phyloP scores from a whole-genome alignment of 495 filamentous ascomycete genomes.

The Aspergillus conjunctus region DNA sequence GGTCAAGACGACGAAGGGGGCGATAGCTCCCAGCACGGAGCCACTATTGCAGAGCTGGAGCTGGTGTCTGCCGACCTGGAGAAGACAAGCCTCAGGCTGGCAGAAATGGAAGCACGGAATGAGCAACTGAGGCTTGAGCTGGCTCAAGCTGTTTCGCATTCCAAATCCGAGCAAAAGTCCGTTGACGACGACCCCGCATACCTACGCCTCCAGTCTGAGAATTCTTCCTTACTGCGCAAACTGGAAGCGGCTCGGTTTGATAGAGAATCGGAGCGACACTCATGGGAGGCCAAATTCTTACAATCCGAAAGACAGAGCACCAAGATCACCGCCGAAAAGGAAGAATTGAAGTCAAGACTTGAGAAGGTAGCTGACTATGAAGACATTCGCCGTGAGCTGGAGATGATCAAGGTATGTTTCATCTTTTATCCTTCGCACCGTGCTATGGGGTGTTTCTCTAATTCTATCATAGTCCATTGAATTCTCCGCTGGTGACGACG shows the following conservation, averaged over 20 bases:
- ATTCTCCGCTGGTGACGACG: conserved; percentile 88
- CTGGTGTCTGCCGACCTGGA: conserved; percentile 90
- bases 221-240: conserved; percentile 83
- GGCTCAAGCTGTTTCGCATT: conserved; percentile 80
- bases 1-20: conserved; percentile 68
- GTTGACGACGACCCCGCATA: conserved; percentile 87
- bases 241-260: conserved; percentile 81
- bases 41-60: conserved; percentile 87
- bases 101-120: conserved; percentile 91
- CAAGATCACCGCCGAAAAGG: conserved; percentile 69
- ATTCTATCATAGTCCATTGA: conserved; percentile 71
- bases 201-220: conserved; percentile 85
- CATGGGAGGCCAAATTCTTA: conserved; percentile 68
- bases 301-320: conserved; percentile 46
- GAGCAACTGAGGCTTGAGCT: conserved; percentile 90
- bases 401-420: conserved; percentile 75
- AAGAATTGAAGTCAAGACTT: conserved; percentile 74
- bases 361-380: conserved; percentile 94
- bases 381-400: conserved; percentile 91
- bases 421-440: not conserved
- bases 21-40: conserved; percentile 57
- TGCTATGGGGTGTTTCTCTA: not conserved
- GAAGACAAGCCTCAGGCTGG: conserved; percentile 80
- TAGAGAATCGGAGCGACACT: conserved; percentile 73
- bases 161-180: conserved; percentile 57